These are phyloP conservation scores for Eimeria tenella DNA, from an alignment of 169 alveolate species.

Conservation along the genomic window DNA sequence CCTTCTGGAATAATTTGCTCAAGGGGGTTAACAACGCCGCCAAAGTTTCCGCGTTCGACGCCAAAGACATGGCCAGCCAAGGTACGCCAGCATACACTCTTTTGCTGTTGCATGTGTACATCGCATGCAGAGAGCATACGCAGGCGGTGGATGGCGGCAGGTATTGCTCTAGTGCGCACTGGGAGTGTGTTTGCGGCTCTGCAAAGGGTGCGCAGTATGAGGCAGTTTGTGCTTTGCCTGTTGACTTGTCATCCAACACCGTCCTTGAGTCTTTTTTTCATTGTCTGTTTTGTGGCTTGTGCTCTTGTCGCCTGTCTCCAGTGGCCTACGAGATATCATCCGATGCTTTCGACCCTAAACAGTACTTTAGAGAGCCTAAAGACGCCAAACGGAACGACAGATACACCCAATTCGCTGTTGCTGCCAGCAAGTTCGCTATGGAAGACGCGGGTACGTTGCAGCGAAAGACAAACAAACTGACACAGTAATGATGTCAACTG, in stretches of 20 bases:
- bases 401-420: constrained; percentile 85
- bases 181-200: no score
- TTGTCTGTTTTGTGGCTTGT: not conserved
- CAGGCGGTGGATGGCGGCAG: no score
- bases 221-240: not conserved
- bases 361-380: constrained; percentile 81
- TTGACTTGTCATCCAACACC: not conserved
- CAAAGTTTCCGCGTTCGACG: constrained; percentile 83
- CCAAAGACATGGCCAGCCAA: constrained; percentile 84
- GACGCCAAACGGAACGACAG: constrained; percentile 86
- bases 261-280: not conserved
- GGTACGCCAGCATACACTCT: not conserved
- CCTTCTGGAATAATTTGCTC: constrained; percentile 82
- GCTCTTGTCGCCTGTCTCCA: constrained; percentile 12
- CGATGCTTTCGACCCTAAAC: constrained; percentile 80
- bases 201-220: not conserved
- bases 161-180: no score
- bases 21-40: constrained; percentile 83
- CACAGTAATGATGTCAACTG: no score
- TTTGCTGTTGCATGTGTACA: not conserved
- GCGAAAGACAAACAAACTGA: no score
- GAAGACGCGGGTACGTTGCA: constrained; percentile 82
- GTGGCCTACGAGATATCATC: constrained; percentile 83
- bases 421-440: constrained; percentile 85
- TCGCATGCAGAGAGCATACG: not conserved